These are phyloP conservation scores for Pestalotiopsis sp. DNA, from an alignment of 2,329 filamentous ascomycete genomes.

Conservation along the genomic window DNA sequence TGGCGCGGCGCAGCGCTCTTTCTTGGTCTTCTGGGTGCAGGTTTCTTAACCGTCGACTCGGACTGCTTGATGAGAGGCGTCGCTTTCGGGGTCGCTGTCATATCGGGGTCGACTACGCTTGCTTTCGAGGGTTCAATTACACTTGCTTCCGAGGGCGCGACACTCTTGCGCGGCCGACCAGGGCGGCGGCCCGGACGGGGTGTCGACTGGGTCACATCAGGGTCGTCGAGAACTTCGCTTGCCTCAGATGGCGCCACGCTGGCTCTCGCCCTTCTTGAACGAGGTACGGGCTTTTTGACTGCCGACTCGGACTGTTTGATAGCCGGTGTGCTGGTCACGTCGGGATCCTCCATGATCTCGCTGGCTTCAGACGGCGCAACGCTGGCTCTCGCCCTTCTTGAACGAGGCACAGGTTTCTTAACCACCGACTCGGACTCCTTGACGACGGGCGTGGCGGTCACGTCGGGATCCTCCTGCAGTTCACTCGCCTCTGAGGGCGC, in stretches of 20 bases:
- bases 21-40: constrained; percentile 55
- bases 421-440: not conserved
- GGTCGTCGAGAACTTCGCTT: constrained; percentile 59
- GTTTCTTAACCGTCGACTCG: constrained; percentile 37
- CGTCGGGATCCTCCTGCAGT: constrained; percentile 28
- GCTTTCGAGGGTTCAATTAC: constrained; percentile 53
- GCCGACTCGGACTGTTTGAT: not conserved
- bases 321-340: constrained; percentile 34
- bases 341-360: constrained; percentile 42
- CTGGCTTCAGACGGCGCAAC: constrained; percentile 53
- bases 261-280: constrained; percentile 17
- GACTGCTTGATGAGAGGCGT: constrained; percentile 29
- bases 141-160: constrained; percentile 52
- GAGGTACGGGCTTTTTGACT: not conserved
- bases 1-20: constrained; percentile 56
- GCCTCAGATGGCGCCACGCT: constrained; percentile 47
- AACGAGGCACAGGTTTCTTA: not conserved
- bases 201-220: constrained; percentile 45
- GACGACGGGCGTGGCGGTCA: constrained; percentile 34
- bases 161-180: constrained; percentile 21
- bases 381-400: constrained; percentile 22
- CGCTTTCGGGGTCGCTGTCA: constrained; percentile 35
- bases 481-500: constrained; percentile 60
- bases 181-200: constrained; percentile 25
- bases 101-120: constrained; percentile 58